Conservation (phyloP, 768 basidiomycete species). For the Termitomyces heimii region DNA sequence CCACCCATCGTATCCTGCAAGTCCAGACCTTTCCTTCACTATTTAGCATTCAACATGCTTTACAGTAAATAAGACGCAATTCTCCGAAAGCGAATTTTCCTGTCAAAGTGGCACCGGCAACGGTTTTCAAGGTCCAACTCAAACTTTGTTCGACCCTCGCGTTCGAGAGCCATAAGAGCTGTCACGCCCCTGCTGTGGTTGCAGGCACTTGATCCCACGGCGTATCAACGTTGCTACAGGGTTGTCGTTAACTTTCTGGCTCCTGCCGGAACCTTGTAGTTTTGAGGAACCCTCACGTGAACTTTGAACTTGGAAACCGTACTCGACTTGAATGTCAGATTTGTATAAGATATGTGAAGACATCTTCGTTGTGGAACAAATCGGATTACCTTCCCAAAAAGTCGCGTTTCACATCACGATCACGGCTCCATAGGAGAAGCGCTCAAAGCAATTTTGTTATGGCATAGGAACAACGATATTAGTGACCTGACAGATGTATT, state of each 20-base stretch:
- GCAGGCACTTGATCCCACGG: neutral
- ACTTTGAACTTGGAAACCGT: neutral
- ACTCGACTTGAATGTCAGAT: neutral
- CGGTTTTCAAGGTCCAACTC: neutral
- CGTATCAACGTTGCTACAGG: slow-evolving; percentile 1
- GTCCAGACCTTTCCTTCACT: neutral
- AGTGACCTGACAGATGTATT: slow-evolving; percentile 1
- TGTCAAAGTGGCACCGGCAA: neutral
- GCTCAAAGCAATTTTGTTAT: neutral
- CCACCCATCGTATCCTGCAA: neutral
- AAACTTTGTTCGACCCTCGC: neutral
- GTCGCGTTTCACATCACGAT: neutral
- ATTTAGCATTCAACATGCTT: neutral
- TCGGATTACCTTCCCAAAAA: neutral
- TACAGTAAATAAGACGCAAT: neutral
- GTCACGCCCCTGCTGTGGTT: neutral
- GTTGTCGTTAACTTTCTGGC: neutral
- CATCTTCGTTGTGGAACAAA: neutral
- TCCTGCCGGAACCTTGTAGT: neutral
- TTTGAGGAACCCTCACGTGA: neutral
- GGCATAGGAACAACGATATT: neutral
- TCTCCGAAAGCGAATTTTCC: neutral
- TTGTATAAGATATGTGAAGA: neutral
- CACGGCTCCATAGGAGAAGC: neutral
- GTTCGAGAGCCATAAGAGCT: neutral